Percentiles rank a stretch among this genome's conserved stretches.
Conservation (phyloP, 768 basidiomycete species). For the Auricularia sp. region DNA sequence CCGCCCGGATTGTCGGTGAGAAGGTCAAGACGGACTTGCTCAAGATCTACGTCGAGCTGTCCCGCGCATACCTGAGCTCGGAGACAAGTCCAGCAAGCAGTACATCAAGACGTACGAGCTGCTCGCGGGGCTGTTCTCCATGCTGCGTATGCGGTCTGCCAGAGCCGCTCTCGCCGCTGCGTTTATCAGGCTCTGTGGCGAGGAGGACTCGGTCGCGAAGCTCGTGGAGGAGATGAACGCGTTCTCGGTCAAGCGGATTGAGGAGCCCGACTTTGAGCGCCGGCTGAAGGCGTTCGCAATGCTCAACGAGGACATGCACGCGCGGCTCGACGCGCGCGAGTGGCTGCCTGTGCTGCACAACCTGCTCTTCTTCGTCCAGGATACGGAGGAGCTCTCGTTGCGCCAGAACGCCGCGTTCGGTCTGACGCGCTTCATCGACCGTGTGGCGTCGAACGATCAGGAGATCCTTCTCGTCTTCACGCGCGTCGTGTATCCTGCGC, state of each 20-base stretch:
- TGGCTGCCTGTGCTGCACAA: conserved; percentile 85
- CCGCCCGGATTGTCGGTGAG: conserved; percentile 70
- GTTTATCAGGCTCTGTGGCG: conserved; percentile 38
- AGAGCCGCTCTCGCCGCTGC: conserved; percentile 60
- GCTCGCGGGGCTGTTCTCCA: conserved; percentile 71
- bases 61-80: conserved; percentile 54
- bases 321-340: conserved; percentile 36
- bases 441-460: conserved; percentile 29
- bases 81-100: conserved; percentile 31
- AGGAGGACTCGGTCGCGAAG: conserved; percentile 32
- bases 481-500: conserved; percentile 58
- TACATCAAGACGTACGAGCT: conserved; percentile 50
- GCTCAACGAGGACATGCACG: conserved; percentile 60
- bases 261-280: conserved; percentile 88
- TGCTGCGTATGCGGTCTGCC: conserved; percentile 58
- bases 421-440: conserved; percentile 69
- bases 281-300: conserved; percentile 65
- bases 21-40: conserved; percentile 78
- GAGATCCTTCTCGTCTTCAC: conserved; percentile 43
- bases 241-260: conserved; percentile 69
- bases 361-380: conserved; percentile 77
- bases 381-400: conserved; percentile 78
- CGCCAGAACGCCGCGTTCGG: conserved; percentile 70
- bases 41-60: conserved; percentile 59
- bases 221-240: conserved; percentile 70